These are phyloP conservation scores for Oidiodendron maius DNA, from an alignment of 495 filamentous ascomycete genomes.

Conservation along the genomic window DNA sequence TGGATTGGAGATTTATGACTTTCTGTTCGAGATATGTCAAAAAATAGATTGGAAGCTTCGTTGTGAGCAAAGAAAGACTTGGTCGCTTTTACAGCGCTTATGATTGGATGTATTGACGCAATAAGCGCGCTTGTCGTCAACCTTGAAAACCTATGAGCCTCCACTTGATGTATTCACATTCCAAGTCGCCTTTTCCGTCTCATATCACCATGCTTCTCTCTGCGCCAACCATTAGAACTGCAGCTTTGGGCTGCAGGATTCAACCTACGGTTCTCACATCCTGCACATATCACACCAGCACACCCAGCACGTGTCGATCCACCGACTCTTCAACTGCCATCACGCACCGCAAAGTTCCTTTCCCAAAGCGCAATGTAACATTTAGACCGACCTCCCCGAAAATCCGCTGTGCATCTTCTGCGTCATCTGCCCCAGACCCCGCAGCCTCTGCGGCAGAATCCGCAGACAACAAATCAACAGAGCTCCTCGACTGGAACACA, in stretches of 20 bases:
- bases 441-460: not conserved
- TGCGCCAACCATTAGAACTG: slow-evolving; percentile 19
- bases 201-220: slow-evolving; percentile 20
- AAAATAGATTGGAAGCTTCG: no score
- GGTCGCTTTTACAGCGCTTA: no score
- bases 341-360: slow-evolving; percentile 8
- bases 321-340: slow-evolving; percentile 1
- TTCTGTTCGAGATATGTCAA: no score
- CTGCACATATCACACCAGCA: slow-evolving; percentile 16
- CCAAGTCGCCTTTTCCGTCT: no score
- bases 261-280: slow-evolving; percentile 19
- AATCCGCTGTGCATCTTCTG: slow-evolving; percentile 12
- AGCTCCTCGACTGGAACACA: slow-evolving; percentile 76
- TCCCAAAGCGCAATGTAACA: slow-evolving; percentile 19
- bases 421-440: not conserved
- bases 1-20: no score
- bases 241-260: slow-evolving; percentile 21
- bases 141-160: no score
- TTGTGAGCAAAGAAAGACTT: no score
- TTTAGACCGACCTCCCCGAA: slow-evolving; percentile 5
- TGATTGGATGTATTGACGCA: no score
- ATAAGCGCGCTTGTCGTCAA: no score
- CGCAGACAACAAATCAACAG: not conserved
- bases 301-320: slow-evolving; percentile 7
- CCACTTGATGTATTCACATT: no score